Conservation (phyloP, 192 early-diverging fungal species). For the Coemansia guatemalensis region DNA sequence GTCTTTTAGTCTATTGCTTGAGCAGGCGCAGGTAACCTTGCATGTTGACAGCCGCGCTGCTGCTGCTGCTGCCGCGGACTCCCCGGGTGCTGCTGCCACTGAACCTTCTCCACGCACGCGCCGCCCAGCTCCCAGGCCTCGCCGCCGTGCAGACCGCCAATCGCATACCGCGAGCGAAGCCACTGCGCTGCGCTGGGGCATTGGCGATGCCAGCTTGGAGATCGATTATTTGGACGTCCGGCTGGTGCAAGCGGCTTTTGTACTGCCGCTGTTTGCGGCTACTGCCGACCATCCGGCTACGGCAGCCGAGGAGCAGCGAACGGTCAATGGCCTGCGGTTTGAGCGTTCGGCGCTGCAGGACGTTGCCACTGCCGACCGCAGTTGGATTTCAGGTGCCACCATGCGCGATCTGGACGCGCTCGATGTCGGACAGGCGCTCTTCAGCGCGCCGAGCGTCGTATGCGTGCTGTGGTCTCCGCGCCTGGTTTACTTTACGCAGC, state of each 20-base stretch:
- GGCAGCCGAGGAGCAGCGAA: too few species aligned
- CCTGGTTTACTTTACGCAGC: constrained; percentile 56
- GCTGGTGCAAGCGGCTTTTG: constrained; percentile 43
- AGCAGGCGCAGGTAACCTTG: constrained; percentile 45
- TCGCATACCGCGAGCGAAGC: constrained; percentile 1
- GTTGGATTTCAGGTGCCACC: constrained; percentile 41
- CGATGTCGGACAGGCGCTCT: constrained; percentile 39
- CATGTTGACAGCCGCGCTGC: constrained; percentile 16
- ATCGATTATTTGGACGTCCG: constrained; percentile 55
- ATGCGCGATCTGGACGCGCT: constrained; percentile 50
- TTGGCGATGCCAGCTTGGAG: constrained; percentile 54
- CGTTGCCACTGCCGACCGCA: constrained; percentile 22
- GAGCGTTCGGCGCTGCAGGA: constrained; percentile 16
- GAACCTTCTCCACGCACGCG: not conserved
- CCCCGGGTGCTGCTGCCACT: not conserved
- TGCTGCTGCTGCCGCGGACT: not conserved
- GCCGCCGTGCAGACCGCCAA: too few species aligned
- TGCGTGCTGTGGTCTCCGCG: constrained; percentile 54
- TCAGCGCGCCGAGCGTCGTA: constrained; percentile 41
- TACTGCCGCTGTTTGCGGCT: constrained; percentile 45
- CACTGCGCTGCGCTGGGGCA: constrained; percentile 50
- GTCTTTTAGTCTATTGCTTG: constrained; percentile 44
- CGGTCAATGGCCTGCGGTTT: constrained; percentile 35
- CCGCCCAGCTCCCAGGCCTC: too few species aligned
- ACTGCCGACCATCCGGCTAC: constrained; percentile 8